These are phyloP conservation scores for Paxillus involutus DNA, from an alignment of 768 basidiomycete genomes.

Conservation along the genomic window DNA sequence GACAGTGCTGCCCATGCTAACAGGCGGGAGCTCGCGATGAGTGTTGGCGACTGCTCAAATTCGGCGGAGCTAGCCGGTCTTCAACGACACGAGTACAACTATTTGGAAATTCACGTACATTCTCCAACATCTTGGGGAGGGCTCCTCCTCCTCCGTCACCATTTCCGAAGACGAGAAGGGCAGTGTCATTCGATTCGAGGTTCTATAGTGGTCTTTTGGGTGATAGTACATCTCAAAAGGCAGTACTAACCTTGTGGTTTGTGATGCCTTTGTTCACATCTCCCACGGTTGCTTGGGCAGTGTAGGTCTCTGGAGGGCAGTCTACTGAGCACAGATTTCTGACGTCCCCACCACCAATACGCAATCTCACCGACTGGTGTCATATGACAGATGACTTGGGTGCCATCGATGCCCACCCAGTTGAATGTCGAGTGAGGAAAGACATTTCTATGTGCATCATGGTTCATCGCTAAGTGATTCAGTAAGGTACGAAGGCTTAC, in stretches of 20 bases:
- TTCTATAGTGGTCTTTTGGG: slow-evolving; percentile 48
- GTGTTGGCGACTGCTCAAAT: slow-evolving; percentile 80
- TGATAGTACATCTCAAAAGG: background rate
- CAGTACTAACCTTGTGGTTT: slow-evolving; percentile 76
- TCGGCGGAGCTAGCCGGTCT: slow-evolving; percentile 70
- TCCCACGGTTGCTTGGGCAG: slow-evolving; percentile 83
- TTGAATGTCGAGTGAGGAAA: slow-evolving; percentile 98
- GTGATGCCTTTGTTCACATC: slow-evolving; percentile 84
- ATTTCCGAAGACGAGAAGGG: too few relatives aligned
- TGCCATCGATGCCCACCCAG: slow-evolving; percentile 94
- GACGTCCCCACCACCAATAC: background rate
- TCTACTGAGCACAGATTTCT: background rate
- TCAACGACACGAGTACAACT: background rate
- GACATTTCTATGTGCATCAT: slow-evolving; percentile 54
- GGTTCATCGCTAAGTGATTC: background rate
- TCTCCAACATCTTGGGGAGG: slow-evolving; percentile 90
- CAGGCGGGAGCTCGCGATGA: slow-evolving; percentile 82
- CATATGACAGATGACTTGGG: slow-evolving; percentile 96
- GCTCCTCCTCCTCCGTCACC: slow-evolving; percentile 95
- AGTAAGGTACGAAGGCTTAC: slow-evolving; percentile 35
- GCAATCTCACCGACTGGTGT: slow-evolving; percentile 71
- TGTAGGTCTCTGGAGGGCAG: slow-evolving; percentile 69
- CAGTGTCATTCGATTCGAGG: slow-evolving; percentile 72
- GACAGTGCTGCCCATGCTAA: slow-evolving; percentile 85
- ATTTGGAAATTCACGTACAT: slow-evolving; percentile 43